phyloP scores from a whole-genome alignment of 805 yeast species.

The Candida patagonica region DNA sequence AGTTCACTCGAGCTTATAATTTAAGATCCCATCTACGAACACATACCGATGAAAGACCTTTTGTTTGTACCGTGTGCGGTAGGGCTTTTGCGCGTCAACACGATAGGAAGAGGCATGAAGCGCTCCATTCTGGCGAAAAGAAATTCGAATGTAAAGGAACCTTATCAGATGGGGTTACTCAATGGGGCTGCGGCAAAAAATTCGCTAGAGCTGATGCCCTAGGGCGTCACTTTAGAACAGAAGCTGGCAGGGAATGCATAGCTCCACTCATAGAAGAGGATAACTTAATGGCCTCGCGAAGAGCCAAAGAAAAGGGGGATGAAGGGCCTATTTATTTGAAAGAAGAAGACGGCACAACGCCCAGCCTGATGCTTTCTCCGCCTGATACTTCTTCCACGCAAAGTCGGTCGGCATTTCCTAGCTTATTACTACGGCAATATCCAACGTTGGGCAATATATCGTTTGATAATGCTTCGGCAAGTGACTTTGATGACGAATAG shows the following conservation, averaged over 20 bases:
- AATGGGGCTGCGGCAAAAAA: constrained; percentile 68
- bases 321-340: background rate
- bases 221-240: constrained; percentile 67
- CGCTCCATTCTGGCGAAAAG: constrained; percentile 64
- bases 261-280: constrained; percentile 56
- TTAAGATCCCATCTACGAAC: constrained; percentile 85
- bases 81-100: constrained; percentile 70
- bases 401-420: constrained; percentile 11
- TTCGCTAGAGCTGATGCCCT: constrained; percentile 75
- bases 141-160: constrained; percentile 59
- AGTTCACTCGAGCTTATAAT: constrained; percentile 89
- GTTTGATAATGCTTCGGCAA: constrained; percentile 3
- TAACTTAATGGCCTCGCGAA: too few relatives aligned
- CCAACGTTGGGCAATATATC: constrained; percentile 14
- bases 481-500: constrained; percentile 9
- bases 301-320: background rate
- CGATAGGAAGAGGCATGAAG: constrained; percentile 68
- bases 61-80: constrained; percentile 51
- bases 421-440: constrained; percentile 18
- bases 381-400: constrained; percentile 7
- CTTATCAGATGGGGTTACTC: constrained; percentile 45
- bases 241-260: constrained; percentile 63
- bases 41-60: constrained; percentile 69
- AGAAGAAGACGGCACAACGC: constrained; percentile 9
- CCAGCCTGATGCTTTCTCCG: constrained; percentile 15